Percentiles rank a stretch among this genome's conserved stretches.
phyloP scores from a whole-genome alignment of 2,329 filamentous ascomycete species.

The Endocalyx cinctus region DNA sequence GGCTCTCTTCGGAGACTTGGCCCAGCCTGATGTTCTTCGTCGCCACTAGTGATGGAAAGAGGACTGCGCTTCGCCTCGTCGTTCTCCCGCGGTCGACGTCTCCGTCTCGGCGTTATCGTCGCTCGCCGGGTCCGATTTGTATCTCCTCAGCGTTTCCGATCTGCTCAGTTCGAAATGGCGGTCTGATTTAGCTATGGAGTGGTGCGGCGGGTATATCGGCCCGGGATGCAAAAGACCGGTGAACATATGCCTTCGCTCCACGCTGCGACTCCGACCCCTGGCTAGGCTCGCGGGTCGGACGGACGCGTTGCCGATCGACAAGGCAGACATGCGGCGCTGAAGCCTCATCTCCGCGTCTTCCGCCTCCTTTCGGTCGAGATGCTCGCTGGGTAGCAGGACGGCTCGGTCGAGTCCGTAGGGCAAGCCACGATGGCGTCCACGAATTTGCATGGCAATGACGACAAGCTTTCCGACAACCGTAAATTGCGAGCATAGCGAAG shows the following conservation, averaged over 20 bases:
- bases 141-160: conserved; percentile 16
- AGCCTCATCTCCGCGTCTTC: conserved; percentile 38
- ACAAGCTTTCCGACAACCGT: conserved; percentile 66
- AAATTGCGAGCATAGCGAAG: conserved; percentile 81
- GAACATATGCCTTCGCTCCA: conserved; percentile 22
- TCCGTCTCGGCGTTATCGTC: conserved; percentile 13
- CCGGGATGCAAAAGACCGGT: conserved; percentile 25
- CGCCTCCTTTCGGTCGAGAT: conserved; percentile 49
- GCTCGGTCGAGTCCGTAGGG: conserved; percentile 63
- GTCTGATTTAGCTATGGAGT: conserved; percentile 18
- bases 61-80: conserved; percentile 20
- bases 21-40: conserved; percentile 8
- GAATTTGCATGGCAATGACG: conserved; percentile 65
- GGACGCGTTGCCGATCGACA: conserved; percentile 21
- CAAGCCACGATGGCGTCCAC: conserved; percentile 63
- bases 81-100: conserved; percentile 4
- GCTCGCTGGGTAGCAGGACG: conserved; percentile 54
- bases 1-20: conserved; percentile 6
- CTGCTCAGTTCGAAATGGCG: conserved; percentile 9
- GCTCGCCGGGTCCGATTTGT: conserved; percentile 14
- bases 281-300: conserved; percentile 15
- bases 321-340: conserved; percentile 30
- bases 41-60: conserved; percentile 18
- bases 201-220: conserved; percentile 15
- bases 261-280: conserved; percentile 23